Conservation (phyloP, 139 green algal genomes). For the Coelastrella sp. region DNA sequence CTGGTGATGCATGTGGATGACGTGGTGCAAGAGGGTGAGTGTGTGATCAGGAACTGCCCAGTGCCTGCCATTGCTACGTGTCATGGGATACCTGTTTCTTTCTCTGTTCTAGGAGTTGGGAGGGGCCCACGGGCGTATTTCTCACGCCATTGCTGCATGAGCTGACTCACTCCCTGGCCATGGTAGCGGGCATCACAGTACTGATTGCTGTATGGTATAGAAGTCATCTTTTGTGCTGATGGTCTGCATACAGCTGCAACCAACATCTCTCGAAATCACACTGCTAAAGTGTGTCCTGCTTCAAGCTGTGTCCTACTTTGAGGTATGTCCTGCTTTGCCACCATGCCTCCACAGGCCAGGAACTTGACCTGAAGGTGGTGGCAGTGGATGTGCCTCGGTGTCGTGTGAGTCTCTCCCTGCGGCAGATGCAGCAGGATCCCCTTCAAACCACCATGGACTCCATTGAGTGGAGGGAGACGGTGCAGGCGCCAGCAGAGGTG, state of each 20-base stretch:
- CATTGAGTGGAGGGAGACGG: conserved; percentile 35
- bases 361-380: conserved; percentile 38
- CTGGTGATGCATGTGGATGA: conserved; percentile 40
- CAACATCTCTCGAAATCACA: too few relatives aligned
- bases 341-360: conserved; percentile 27
- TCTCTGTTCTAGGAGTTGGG: background rate
- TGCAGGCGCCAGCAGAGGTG: conserved; percentile 13
- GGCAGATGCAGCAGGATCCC: conserved; percentile 32
- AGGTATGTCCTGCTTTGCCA: background rate
- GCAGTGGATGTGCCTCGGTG: conserved; percentile 30
- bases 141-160: background rate
- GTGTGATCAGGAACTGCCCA: background rate
- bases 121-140: background rate
- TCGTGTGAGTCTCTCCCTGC: conserved; percentile 35
- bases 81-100: background rate
- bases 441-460: conserved; percentile 34
- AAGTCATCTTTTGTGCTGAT: background rate
- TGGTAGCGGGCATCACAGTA: too few relatives aligned
- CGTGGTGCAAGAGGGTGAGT: conserved; percentile 34
- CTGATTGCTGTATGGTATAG: background rate
- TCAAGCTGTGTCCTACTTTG: background rate
- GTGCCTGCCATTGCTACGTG: background rate
- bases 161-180: too few relatives aligned
- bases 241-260: background rate
- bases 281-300: too few relatives aligned